Conservation (phyloP, 495 filamentous ascomycete species). For the Penicillium turbatum region DNA sequence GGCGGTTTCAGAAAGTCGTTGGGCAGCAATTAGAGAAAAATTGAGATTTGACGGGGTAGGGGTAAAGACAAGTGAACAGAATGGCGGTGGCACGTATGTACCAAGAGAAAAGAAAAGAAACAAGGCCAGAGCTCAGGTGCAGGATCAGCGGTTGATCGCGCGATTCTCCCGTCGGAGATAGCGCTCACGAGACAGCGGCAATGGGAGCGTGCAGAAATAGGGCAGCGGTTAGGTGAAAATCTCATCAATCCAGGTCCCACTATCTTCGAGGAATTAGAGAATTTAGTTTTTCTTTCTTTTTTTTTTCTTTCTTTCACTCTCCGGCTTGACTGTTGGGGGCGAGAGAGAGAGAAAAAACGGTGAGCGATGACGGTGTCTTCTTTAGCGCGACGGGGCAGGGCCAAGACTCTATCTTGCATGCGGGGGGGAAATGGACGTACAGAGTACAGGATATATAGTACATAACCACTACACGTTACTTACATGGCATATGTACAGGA, state of each 20-base stretch:
- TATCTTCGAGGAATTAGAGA: not conserved
- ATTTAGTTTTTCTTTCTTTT: not conserved
- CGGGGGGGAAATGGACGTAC: constrained; percentile 1
- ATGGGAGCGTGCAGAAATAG: constrained; percentile 12
- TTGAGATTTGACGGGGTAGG: not conserved
- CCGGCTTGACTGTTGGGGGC: constrained; percentile 1
- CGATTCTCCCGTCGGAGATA: constrained; percentile 18
- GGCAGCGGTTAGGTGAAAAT: not conserved
- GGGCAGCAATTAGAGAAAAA: constrained; percentile 2
- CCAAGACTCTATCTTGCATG: constrained; percentile 23
- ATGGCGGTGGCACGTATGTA: constrained; percentile 17
- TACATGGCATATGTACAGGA: not conserved
- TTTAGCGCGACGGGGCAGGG: constrained; percentile 24
- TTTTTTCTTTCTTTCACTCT: too few species aligned
- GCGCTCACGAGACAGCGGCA: constrained; percentile 3
- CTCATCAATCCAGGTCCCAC: not conserved
- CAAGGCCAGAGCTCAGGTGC: constrained; percentile 8
- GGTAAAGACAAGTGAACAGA: not conserved
- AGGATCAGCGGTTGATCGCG: constrained; percentile 29
- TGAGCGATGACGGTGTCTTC: constrained; percentile 20
- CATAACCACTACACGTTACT: too few species aligned
- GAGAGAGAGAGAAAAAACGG: constrained; percentile 15
- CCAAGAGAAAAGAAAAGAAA: constrained; percentile 9
- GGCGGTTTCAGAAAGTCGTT: not conserved
- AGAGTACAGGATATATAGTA: too few species aligned